Percentiles rank a stretch among this genome's conserved stretches.
These are phyloP conservation scores for Tuber magnatum DNA, from an alignment of 495 filamentous ascomycete genomes.

Conservation along the genomic window DNA sequence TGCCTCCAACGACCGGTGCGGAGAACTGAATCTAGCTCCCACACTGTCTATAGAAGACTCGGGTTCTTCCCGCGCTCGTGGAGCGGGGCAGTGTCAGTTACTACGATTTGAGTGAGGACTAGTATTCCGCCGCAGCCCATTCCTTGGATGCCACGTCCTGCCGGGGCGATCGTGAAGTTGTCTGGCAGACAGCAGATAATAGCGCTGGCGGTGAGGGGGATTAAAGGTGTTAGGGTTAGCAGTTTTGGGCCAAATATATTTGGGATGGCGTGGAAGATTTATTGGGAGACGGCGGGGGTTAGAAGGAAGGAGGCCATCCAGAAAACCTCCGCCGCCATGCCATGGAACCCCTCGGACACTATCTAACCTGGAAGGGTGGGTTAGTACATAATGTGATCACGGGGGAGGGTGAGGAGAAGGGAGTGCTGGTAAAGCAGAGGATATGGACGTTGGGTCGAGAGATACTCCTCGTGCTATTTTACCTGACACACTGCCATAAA, in stretches of 20 bases:
- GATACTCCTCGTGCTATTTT: neutral
- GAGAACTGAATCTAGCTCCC: slow-evolving; percentile 52
- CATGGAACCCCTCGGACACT: neutral
- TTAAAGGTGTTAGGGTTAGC: slow-evolving; percentile 49
- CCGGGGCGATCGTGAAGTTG: slow-evolving; percentile 49
- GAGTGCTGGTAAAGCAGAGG: neutral
- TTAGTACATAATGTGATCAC: neutral
- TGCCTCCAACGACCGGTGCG: slow-evolving; percentile 52
- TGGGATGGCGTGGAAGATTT: slow-evolving; percentile 51
- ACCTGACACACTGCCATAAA: neutral
- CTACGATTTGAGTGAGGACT: slow-evolving; percentile 51
- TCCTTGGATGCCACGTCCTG: slow-evolving; percentile 52
- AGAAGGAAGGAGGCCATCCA: slow-evolving; percentile 30
- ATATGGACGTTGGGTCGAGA: neutral
- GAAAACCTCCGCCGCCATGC: neutral
- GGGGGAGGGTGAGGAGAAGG: neutral
- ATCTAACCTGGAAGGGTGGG: neutral
- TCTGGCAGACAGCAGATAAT: slow-evolving; percentile 50
- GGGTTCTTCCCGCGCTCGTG: slow-evolving; percentile 55
- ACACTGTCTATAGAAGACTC: slow-evolving; percentile 46
- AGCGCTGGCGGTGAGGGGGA: slow-evolving; percentile 50
- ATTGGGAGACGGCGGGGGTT: slow-evolving; percentile 51
- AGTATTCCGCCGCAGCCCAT: slow-evolving; percentile 54
- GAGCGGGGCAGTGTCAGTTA: slow-evolving; percentile 53
- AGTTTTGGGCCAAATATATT: slow-evolving; percentile 55